Base-by-base conservation (phyloP, 768 basidiomycete species). In the Pilatotrama ljubarskyi region DNA sequence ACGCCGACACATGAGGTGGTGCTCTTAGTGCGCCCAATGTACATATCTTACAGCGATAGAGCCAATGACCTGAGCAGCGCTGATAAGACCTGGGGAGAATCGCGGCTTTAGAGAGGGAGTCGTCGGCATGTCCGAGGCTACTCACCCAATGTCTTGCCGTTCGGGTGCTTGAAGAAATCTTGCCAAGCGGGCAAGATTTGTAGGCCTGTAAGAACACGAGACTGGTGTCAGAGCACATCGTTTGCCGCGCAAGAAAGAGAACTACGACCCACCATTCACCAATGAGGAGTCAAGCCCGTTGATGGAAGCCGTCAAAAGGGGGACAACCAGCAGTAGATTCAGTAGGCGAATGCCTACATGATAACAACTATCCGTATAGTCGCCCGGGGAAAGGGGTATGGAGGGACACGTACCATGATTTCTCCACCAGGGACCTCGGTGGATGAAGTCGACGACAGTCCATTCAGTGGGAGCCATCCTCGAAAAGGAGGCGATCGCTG, bases 261-360 rank as follows among this genome's bases (percentile, higher is more conserved):
- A 35, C 25, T 26, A 20, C 10, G 5, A 44, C 68, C n/a, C 37
- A 76, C 78, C 78, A 65, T 87, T 88, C 15, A 87, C 77, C 44
- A 87, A 72, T n/a, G 86, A 87, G 3, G 84, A 84, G 68, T 88
- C 85, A 50, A 86, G 79, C 24, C 89, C 88, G 71, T 88, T 89
- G 49, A 82, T 81, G 14, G 80, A 75, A 17, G 86, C 82, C 15
- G 87, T 87, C 56, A 88, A 72, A n/a, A 90, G 76, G 1, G 87
- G 85, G 15, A 89, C 74, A 15, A 84, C 55, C 32, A 89, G 75
- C 64, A 79, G 83, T 5, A 87, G 57, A 69, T 87, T 88, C 38
- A 87, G 72, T 49, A 79, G 55, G 26, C 86, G 72, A 46, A 88
- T 81, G 25, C 86, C 87, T 86, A 51, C 22, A 35, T 15, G 25